A percentile compares a stretch with the other conserved stretches of the same genome.
Conservation (phyloP, 306 rosid species). For the Luffa acutangula region DNA sequence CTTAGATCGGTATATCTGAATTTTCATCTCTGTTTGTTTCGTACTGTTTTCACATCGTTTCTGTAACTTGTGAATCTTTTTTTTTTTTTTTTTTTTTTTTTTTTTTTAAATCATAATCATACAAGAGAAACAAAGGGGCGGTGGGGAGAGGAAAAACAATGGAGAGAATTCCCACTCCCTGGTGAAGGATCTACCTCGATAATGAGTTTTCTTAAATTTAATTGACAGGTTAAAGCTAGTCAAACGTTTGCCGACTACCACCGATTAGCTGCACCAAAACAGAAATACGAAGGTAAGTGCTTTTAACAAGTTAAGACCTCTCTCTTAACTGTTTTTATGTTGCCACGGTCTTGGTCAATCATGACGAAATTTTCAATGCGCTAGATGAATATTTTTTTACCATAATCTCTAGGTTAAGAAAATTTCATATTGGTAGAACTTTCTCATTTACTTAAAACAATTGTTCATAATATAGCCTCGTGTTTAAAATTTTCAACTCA, state of each 20-base stretch:
- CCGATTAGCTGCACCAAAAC: slow-evolving; percentile 54
- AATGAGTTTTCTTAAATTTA: not conserved
- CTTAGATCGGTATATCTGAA: not conserved
- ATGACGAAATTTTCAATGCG: not conserved
- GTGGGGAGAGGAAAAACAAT: not conserved
- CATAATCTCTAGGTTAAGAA: not conserved
- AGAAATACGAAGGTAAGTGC: slow-evolving; percentile 52
- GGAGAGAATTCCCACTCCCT: not conserved
- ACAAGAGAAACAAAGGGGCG: no score
- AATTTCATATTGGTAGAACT: not conserved
- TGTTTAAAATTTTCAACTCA: no score
- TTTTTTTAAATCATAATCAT: not conserved
- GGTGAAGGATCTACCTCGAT: not conserved
- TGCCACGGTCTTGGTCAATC: not conserved
- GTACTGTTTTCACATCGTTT: not conserved
- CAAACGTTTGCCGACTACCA: slow-evolving; percentile 48
- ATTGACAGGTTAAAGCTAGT: slow-evolving; percentile 49
- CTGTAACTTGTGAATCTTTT: not conserved
- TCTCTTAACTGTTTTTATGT: not conserved
- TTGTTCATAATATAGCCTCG: no score
- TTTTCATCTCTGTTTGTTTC: not conserved
- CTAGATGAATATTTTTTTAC: not conserved
- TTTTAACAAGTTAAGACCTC: not conserved
- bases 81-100: no score
- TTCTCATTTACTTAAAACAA: not conserved